These are phyloP conservation scores for Arabidopsis thaliana DNA, from an alignment of 345 rosid genomes.

Conservation along the genomic window TAIR10.1 NC_003076.8:5384501-5385000, in stretches of 20 bases:
- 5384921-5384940: conserved; percentile 54
- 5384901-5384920: conserved; percentile 59
- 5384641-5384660: conserved; percentile 42
- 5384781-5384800: not conserved
- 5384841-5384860: conserved; percentile 47
- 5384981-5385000: conserved; percentile 37
- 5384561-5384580: conserved; percentile 14
- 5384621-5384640: conserved; percentile 83
- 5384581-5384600: conserved; percentile 62
- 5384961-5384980: conserved; percentile 57
- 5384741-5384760: not conserved
- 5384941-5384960: conserved; percentile 55
- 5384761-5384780: too few relatives aligned
- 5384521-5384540: conserved; percentile 43
- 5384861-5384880: conserved; percentile 69
- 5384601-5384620: conserved; percentile 84
- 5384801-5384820: not conserved
- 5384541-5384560: conserved; percentile 40
- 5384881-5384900: conserved; percentile 65
- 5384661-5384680: conserved; percentile 63
- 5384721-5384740: not conserved
- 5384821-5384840: not conserved
- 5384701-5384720: not conserved
- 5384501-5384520: conserved; percentile 1
- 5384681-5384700: conserved; percentile 40